Conservation (phyloP, 805 yeast genomes). For the Saccharomyces kudriavzevii region DNA sequence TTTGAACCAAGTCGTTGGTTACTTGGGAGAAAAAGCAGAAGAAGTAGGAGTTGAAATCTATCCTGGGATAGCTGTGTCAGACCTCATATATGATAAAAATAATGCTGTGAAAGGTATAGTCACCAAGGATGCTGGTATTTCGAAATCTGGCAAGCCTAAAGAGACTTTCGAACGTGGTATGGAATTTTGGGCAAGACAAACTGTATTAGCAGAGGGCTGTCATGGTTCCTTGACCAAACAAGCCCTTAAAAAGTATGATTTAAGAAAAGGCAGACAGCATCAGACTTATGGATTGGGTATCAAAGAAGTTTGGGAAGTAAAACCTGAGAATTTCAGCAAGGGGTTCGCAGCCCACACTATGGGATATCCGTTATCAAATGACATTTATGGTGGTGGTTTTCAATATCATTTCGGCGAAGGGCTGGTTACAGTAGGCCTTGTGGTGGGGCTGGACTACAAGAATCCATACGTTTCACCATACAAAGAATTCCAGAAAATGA, state of each 20-base stretch:
- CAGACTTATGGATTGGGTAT: slow-evolving; percentile 96
- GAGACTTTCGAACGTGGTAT: slow-evolving; percentile 88
- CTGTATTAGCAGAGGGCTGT: slow-evolving; percentile 96
- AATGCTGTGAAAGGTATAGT: slow-evolving; percentile 73
- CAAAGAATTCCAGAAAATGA: slow-evolving; percentile 91
- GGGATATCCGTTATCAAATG: slow-evolving; percentile 74
- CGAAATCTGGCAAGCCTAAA: slow-evolving; percentile 66
- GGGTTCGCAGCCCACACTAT: slow-evolving; percentile 81
- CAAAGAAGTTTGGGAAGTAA: slow-evolving; percentile 95
- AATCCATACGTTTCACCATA: slow-evolving; percentile 95
- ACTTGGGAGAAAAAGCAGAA: slow-evolving; percentile 83
- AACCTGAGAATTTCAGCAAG: slow-evolving; percentile 66
- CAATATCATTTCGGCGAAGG: slow-evolving; percentile 95
- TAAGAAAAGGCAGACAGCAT: slow-evolving; percentile 52
- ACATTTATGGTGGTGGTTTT: slow-evolving; percentile 93
- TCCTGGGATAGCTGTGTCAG: slow-evolving; percentile 82
- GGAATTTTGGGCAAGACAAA: slow-evolving; percentile 88
- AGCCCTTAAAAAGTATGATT: slow-evolving; percentile 56
- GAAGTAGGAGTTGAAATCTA: slow-evolving; percentile 89
- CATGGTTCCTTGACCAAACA: slow-evolving; percentile 88
- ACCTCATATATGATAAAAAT: slow-evolving; percentile 50
- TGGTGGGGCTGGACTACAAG: slow-evolving; percentile 85
- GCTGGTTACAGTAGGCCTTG: slow-evolving; percentile 86
- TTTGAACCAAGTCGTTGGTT: slow-evolving; percentile 68
- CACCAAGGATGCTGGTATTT: slow-evolving; percentile 85